Percentiles rank a stretch among this genome's conserved stretches.
Evolutionary conservation across 2,329 filamentous ascomycete species (phyloP).

Genomic region (Ascochyta viciae-villosae): DNA sequence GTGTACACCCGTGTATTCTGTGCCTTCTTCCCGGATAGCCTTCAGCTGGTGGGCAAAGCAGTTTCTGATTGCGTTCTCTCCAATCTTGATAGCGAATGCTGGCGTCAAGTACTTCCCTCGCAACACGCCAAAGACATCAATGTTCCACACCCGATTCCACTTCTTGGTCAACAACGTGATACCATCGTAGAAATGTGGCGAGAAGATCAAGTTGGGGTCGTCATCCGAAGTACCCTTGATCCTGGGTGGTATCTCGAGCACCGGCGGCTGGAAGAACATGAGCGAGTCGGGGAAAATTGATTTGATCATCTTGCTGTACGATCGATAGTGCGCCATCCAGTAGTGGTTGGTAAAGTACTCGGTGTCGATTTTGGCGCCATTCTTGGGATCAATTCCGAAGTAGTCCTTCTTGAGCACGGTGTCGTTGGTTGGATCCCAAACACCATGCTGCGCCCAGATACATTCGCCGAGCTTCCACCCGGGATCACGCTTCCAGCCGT

Average conservation of each 20-base stretch:
- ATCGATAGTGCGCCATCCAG: slow-evolving; percentile 85
- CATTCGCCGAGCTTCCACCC: slow-evolving; percentile 94
- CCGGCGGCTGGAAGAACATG: slow-evolving; percentile 89
- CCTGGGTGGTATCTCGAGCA: slow-evolving; percentile 86
- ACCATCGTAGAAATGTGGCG: slow-evolving; percentile 96
- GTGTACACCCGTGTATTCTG: slow-evolving; percentile 86
- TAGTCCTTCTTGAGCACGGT: slow-evolving; percentile 83
- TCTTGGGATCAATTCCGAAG: slow-evolving; percentile 79
- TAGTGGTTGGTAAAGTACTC: slow-evolving; percentile 89
- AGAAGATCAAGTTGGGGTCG: slow-evolving; percentile 87
- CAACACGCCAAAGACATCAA: slow-evolving; percentile 91
- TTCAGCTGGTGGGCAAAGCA: slow-evolving; percentile 88
- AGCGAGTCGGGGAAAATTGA: slow-evolving; percentile 79
- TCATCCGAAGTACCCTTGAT: slow-evolving; percentile 90
- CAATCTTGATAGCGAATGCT: slow-evolving; percentile 89
- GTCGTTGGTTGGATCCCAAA: slow-evolving; percentile 87
- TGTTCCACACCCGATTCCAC: slow-evolving; percentile 97
- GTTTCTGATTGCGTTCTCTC: slow-evolving; percentile 92
- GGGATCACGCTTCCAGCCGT: slow-evolving; percentile 87
- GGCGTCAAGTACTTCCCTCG: slow-evolving; percentile 88
- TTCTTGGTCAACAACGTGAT: slow-evolving; percentile 97
- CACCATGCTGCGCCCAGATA: slow-evolving; percentile 93
- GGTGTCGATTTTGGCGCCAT: slow-evolving; percentile 77
- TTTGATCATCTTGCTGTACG: slow-evolving; percentile 77
- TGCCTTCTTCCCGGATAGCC: slow-evolving; percentile 82